Conservation (phyloP, 2,329 filamentous ascomycete genomes). For the Neobulgaria alba region DNA sequence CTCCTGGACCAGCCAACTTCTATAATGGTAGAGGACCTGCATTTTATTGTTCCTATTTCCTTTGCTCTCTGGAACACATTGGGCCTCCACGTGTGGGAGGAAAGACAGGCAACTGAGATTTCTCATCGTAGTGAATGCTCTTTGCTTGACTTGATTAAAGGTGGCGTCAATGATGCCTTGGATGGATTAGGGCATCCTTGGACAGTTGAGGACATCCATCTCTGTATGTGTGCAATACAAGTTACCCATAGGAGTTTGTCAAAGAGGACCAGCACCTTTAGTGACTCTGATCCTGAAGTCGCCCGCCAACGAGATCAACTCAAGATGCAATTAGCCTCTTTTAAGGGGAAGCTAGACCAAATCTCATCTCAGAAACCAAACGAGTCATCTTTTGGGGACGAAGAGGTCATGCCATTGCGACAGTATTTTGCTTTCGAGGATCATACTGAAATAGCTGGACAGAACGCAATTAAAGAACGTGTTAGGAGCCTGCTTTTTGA, state of each 20-base stretch:
- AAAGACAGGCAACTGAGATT: slow-evolving; percentile 29
- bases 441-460: slow-evolving; percentile 10
- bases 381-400: slow-evolving; percentile 8
- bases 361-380: slow-evolving; percentile 9
- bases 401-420: slow-evolving; percentile 8
- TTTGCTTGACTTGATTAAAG: slow-evolving; percentile 14
- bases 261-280: no score
- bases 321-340: slow-evolving; percentile 12
- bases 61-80: slow-evolving; percentile 32
- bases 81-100: slow-evolving; percentile 32
- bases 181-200: slow-evolving; percentile 4
- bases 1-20: slow-evolving; percentile 28
- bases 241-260: slow-evolving; percentile 15
- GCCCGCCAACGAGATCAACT: slow-evolving; percentile 14
- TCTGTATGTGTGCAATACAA: slow-evolving; percentile 20
- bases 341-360: slow-evolving; percentile 13
- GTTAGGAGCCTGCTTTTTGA: slow-evolving; percentile 29
- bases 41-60: slow-evolving; percentile 29
- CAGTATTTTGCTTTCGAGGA: slow-evolving; percentile 23
- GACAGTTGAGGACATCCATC: slow-evolving; percentile 22
- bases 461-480: slow-evolving; percentile 16
- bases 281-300: slow-evolving; percentile 1
- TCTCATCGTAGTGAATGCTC: slow-evolving; percentile 21
- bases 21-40: slow-evolving; percentile 32
- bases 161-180: slow-evolving; percentile 2